These are phyloP conservation scores for Saccharomyces hybrid DNA, from an alignment of 1,139 yeast genomes.

Conservation along the genomic window DNA sequence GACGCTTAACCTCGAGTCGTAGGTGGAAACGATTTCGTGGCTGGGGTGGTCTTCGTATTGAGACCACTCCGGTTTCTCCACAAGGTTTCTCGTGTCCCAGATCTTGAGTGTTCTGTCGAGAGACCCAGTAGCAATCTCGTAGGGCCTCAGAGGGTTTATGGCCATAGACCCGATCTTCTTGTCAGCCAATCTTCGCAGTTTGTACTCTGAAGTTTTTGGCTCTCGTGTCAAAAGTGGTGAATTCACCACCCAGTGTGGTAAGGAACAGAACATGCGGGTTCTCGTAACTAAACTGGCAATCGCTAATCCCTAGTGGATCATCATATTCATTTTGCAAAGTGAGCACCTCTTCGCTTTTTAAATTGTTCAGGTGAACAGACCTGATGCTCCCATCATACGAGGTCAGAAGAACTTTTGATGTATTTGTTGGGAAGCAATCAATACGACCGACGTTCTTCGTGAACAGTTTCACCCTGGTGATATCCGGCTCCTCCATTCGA, in stretches of 20 bases:
- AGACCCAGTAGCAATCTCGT: conserved; percentile 77
- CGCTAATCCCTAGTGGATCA: conserved; percentile 46
- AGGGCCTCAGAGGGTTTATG: conserved; percentile 55
- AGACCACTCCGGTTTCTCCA: conserved; percentile 41
- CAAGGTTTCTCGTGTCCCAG: conserved; percentile 71
- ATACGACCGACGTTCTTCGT: conserved; percentile 65
- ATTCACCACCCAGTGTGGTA: conserved; percentile 73
- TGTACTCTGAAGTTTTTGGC: conserved; percentile 32
- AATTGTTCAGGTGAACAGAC: conserved; percentile 54
- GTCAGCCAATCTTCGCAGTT: conserved; percentile 55
- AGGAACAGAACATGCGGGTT: conserved; percentile 54
- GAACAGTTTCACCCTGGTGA: conserved; percentile 64
- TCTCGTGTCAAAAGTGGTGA: conserved; percentile 63
- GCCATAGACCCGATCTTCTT: conserved; percentile 87
- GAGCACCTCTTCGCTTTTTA: conserved; percentile 51
- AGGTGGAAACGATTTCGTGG: conserved; percentile 42
- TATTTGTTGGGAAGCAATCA: conserved; percentile 43
- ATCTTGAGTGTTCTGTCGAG: conserved; percentile 73
- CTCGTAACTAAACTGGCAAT: conserved; percentile 50
- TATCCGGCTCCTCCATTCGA: conserved; percentile 44
- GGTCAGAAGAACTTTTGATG: conserved; percentile 54
- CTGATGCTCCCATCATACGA: conserved; percentile 87
- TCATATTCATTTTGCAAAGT: conserved; percentile 47
- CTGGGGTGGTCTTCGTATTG: conserved; percentile 38
- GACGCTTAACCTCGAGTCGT: conserved; percentile 66